Evolutionary conservation across 257 asterid genomes (phyloP), one percentile per base, ranked within the genome.

Genomic region (Jacaranda copaia): DNA sequence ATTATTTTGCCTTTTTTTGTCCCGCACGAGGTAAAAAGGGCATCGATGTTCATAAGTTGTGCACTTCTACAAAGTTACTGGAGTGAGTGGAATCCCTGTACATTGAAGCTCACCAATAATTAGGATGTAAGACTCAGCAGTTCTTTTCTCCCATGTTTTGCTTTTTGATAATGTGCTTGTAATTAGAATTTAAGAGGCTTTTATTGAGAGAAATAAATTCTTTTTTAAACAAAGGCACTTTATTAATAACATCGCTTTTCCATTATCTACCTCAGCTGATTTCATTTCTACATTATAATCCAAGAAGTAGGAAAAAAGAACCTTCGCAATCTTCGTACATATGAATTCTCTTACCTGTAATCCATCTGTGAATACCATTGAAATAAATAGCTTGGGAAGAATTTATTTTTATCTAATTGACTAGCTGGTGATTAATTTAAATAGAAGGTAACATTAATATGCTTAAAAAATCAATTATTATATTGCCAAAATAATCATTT

Each of bases 71-170:
- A 61, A 18, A 45, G 74, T 75, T 81, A 68, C 82, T 77, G 73
- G 85, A 74, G 85, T 80, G 86, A 79, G 81, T 67, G 79, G 32
- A 62, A 65, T 45, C 65, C 51, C 55, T 80, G 85, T 81, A 78
- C 51, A 83, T 81, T 79, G 75, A 77, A 79, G 87, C 85, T 75
- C 82, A 82, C 83, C 83, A 58, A 78, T 82, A 72, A 74, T 81
- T 78, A 42, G 74, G 56, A 43, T 43, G n/a, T 25, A 8, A 58
- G 69, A 42, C 42, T 52, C 69, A 39, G 61, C 74, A 43, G 35
- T 53, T 0, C 32, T 25, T 25, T 25, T 25, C 32, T 25, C 32
- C 32, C 32, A 25, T 25, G 32, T 25, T 25, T 2, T 25, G 32
- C 32, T 25, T 25, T 25, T 25, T 25, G 32, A 25, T 25, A 38